A percentile compares a stretch with the other conserved stretches of the same genome.
Conservation (phyloP, 2,329 filamentous ascomycete genomes). For the Aspergillus quadricinctus region DNA sequence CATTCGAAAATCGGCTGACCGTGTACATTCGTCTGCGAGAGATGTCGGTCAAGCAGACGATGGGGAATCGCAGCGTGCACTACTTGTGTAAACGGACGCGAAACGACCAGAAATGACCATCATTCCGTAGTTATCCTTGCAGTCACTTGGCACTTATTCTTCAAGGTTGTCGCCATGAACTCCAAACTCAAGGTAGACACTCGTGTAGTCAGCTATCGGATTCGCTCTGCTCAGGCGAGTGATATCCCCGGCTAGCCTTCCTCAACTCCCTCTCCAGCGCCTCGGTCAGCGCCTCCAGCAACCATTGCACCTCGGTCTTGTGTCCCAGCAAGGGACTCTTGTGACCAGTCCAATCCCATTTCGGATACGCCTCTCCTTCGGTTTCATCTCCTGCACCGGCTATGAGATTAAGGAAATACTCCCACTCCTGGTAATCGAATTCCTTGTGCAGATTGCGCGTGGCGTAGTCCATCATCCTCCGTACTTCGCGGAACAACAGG, state of each 20-base stretch:
- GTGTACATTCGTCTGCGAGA: not conserved
- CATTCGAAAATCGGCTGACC: no score
- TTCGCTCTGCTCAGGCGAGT: constrained; percentile 3
- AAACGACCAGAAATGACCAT: not conserved
- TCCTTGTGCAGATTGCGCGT: constrained; percentile 28
- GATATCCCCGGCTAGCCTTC: constrained; percentile 19
- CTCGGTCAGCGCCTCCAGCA: constrained; percentile 36
- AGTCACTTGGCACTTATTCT: not conserved
- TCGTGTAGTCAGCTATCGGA: not conserved
- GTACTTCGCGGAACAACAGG: constrained; percentile 35
- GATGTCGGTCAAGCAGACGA: not conserved
- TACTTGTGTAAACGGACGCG: not conserved
- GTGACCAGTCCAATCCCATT: constrained; percentile 41
- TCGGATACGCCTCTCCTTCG: constrained; percentile 1
- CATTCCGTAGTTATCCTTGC: not conserved
- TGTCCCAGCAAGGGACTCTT: constrained; percentile 37
- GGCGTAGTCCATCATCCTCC: constrained; percentile 36
- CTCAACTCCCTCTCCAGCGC: constrained; percentile 37
- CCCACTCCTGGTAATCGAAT: constrained; percentile 44
- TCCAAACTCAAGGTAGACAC: not conserved
- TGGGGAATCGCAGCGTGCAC: not conserved
- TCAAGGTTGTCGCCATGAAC: not conserved
- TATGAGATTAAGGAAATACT: constrained; percentile 46
- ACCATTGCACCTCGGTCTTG: constrained; percentile 42
- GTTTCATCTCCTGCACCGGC: constrained; percentile 37